Evolutionary conservation across 345 rosid species (phyloP).

Genomic region (Citrus cavaleriei): DNA sequence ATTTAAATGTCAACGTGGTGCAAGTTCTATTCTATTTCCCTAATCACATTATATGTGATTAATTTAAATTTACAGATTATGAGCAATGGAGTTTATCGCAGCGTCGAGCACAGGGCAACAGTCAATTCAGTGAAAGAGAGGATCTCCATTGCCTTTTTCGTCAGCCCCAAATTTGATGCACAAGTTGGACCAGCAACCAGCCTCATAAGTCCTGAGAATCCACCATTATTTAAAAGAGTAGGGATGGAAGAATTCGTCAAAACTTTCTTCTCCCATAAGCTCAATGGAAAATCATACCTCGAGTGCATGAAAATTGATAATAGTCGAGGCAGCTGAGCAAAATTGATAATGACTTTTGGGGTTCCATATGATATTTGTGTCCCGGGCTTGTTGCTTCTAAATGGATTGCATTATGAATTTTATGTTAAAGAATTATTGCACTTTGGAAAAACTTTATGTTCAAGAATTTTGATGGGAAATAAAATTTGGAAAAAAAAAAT

Average conservation of each 20-base stretch:
- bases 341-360: background rate
- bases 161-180: constrained; percentile 24
- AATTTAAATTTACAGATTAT: constrained; percentile 5
- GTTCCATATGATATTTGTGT: background rate
- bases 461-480: too few species aligned
- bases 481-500: too few species aligned
- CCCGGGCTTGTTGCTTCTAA: background rate
- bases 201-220: constrained; percentile 14
- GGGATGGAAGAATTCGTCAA: constrained; percentile 18
- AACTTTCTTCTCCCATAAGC: constrained; percentile 10
- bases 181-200: constrained; percentile 25
- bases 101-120: constrained; percentile 24
- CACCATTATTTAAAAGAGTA: constrained; percentile 14
- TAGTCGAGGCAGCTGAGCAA: background rate
- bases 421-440: too few species aligned
- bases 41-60: background rate
- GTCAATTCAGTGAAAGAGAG: constrained; percentile 10
- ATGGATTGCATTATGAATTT: too few species aligned
- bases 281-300: constrained; percentile 13
- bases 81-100: constrained; percentile 25
- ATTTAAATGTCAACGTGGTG: too few species aligned
- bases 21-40: background rate
- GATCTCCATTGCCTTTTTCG: constrained; percentile 18
- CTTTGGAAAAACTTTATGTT: too few species aligned
- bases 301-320: constrained; percentile 12